Evolutionary conservation across 495 filamentous ascomycete genomes (phyloP), one percentile per base, ranked within the genome.

Genomic region (Penicillium turbatum): DNA sequence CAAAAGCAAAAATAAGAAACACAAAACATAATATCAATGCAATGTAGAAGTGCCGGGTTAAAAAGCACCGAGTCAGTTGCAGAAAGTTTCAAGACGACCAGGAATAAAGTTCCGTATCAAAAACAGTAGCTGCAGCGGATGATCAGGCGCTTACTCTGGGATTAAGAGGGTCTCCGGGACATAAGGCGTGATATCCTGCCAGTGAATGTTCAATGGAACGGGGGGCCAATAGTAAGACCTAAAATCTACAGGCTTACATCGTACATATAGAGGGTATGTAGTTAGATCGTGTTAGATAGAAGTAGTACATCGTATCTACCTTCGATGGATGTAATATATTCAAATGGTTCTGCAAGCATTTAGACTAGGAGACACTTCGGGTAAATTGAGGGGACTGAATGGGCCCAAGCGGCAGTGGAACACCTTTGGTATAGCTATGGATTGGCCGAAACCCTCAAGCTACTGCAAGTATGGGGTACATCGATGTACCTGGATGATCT

Each of bases 91-190:
- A 39, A 49, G n/a, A 15, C 13, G 8, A 27, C 43, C 8, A 49
- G 24, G 21, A 17, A 37, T 16, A 19, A 36, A 6, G 21, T 51
- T 48, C 57, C 57, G 57, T 53, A 32, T 53, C 53, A 11, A 60
- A 56, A 56, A 56, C 37, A 53, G 57, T 48, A 48, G 52, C 41
- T 44, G 27, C 9, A 39, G 6, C 9, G 26, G 48, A 29, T 31
- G 48, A 51, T 51, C 46, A 27, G 21, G 46, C 34, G 46, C 24
- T 40, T 40, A 44, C n/a, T 17, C 21, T 40, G 26, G 42, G 42
- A 17, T 30, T 12, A 7, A 31, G 16, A n/a, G 13, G 2, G 3
- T 40, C 9, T 37, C n/a, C n/a, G 12, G 7, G 2, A 1, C 6
- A 21, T 11, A 41, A 40, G 39, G 21, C 7, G 11, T 26, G 19